Base-by-base conservation (phyloP, 768 basidiomycete species). In the Naganishia vishniacii region DNA sequence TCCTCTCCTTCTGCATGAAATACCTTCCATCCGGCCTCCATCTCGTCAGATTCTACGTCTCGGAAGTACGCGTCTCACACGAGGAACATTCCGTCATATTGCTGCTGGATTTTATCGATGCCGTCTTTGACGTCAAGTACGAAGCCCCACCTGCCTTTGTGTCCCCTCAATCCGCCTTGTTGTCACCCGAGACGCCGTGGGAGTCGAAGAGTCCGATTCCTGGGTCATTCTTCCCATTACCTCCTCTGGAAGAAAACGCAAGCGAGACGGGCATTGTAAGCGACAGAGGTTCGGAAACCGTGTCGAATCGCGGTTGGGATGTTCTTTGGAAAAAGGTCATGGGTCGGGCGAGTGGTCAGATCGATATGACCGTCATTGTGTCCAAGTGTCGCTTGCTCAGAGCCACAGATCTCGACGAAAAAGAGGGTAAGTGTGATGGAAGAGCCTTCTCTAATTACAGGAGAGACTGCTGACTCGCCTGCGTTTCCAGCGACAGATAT, bases 71-170 rank as follows among this genome's bases (percentile, higher is more conserved):
- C 25, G 1, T 56, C 23, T 26, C 31, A 15, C 34, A 40, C 6
- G 28, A 40, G 15, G 37, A 26, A 26, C 7, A 18, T 13, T 41
- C 53, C 5, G 23, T 40, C 13, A 13, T 41, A 6, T 16, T 56
- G 34, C 23, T 37, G 15, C 34, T 56, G 15, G 53, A 56, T 13
- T 56, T 29, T 25, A 56, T 56, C 34, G 53, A 41, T 40, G 20
- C 34, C 6, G 23, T 9, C 37, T 56, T 56, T 23, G 32, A 56
- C 9, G 53, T 56, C 9, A 56, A n/a, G 8, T 56, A 56, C 34
- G 53, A 56, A 12, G 53, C 53, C n/a, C 32, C 34, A 13, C 53
- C 53, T 40, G 53, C 53, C n/a, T 56, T 56, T 37, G 37, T 56
- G 20, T 31, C 53, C 6, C 53, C 34, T 40, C 15, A 56, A 40